A percentile compares a stretch with the other conserved stretches of the same genome.
Conservation (phyloP, 345 rosid species). For the Murraya paniculata region DNA sequence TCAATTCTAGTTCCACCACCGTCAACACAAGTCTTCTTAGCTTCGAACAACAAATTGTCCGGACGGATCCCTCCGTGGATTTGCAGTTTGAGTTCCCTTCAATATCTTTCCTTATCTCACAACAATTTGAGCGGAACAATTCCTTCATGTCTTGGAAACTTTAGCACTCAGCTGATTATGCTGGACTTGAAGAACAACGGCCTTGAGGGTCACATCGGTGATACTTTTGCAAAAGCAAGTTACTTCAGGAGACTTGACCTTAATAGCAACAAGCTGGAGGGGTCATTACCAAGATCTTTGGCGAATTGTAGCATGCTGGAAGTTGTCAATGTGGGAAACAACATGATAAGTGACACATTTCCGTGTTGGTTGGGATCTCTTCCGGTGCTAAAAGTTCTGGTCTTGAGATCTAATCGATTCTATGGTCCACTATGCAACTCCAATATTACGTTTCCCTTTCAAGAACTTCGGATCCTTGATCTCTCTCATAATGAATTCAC, state of each 20-base stretch:
- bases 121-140: too few species aligned
- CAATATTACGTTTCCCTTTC: not conserved
- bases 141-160: too few species aligned
- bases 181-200: too few species aligned
- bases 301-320: conserved; percentile 7
- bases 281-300: conserved; percentile 17
- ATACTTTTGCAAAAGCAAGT: not conserved
- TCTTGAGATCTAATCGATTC: conserved; percentile 9
- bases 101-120: too few species aligned
- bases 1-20: too few species aligned
- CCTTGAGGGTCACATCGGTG: too few species aligned
- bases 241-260: not conserved
- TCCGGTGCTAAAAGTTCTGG: not conserved
- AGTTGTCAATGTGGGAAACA: conserved; percentile 4
- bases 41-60: too few species aligned
- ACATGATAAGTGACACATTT: conserved; percentile 20
- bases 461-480: not conserved
- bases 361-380: conserved; percentile 14
- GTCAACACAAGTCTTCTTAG: too few species aligned
- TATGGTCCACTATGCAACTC: not conserved
- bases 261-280: conserved; percentile 18
- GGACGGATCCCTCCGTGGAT: too few species aligned
- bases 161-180: too few species aligned
- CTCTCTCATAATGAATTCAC: not conserved
- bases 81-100: too few species aligned